Evolutionary conservation across 768 basidiomycete genomes (phyloP).

Genomic region (Tricholoma terreum): DNA sequence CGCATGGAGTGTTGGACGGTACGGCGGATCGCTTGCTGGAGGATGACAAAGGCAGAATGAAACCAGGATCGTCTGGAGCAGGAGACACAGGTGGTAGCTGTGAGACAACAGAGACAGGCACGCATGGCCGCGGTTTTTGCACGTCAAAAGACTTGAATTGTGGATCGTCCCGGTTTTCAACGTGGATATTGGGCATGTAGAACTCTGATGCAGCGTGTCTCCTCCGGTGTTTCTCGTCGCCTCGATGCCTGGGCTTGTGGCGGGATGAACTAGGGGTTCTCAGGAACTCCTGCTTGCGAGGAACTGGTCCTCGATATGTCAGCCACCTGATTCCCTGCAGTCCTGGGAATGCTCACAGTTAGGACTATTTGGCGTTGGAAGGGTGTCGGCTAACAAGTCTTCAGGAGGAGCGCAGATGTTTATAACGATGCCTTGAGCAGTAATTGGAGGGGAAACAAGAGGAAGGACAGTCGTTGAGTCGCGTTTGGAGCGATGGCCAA

Average conservation of each 20-base stretch:
- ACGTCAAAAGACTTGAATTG: neutral
- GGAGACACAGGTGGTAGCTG: neutral
- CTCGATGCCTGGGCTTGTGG: neutral
- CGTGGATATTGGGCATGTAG: neutral
- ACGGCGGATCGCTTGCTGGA: neutral
- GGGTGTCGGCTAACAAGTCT: neutral
- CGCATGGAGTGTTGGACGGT: neutral
- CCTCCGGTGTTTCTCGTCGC: neutral
- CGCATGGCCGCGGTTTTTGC: neutral
- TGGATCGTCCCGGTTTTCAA: neutral
- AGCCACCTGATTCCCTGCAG: neutral
- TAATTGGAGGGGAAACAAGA: neutral
- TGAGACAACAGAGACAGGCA: neutral
- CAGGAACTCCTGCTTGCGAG: neutral
- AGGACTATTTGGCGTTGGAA: neutral
- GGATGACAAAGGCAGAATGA: neutral
- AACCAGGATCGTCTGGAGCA: neutral
- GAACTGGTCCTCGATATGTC: neutral
- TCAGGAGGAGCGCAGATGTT: slow-evolving; percentile 1
- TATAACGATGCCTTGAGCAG: neutral
- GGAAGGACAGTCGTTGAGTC: neutral
- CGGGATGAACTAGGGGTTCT: neutral
- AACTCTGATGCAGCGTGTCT: neutral
- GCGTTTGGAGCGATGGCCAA: neutral
- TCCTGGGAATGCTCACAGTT: neutral